Conservation (phyloP, 75 land plant species). For the Picea glauca region DNA sequence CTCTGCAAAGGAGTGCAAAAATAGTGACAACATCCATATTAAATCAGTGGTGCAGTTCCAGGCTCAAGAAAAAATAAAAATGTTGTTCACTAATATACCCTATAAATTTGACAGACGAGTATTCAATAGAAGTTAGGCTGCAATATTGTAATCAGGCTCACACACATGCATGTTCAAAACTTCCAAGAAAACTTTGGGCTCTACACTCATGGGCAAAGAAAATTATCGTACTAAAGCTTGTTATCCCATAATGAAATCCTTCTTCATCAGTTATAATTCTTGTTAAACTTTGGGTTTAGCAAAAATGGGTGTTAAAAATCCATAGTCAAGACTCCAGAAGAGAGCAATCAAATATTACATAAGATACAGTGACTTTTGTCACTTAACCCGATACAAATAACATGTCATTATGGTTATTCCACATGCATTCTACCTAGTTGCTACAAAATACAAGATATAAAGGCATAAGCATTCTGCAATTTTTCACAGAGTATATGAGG, state of each 20-base stretch:
- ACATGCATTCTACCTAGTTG: neutral
- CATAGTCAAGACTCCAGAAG: neutral
- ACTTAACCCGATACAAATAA: neutral
- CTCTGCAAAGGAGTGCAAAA: no score
- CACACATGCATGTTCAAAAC: neutral
- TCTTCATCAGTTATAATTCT: no score
- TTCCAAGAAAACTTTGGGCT: neutral
- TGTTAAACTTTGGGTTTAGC: neutral
- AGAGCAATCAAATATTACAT: neutral
- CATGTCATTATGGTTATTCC: neutral
- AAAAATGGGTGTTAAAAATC: neutral
- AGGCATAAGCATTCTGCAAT: neutral
- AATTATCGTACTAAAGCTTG: no score
- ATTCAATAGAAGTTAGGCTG: no score
- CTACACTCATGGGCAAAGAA: neutral
- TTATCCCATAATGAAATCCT: no score
- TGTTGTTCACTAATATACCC: no score
- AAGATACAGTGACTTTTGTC: neutral
- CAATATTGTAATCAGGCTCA: neutral
- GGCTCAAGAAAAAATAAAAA: no score
- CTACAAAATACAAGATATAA: constrained; percentile 2
- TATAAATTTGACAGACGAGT: no score
- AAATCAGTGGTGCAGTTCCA: no score
- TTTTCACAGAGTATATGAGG: neutral
- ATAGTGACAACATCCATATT: no score